Base-by-base conservation (phyloP, 1,284 basidiomycete genomes). In the Austroboletus olivaceoglutinosus region DNA sequence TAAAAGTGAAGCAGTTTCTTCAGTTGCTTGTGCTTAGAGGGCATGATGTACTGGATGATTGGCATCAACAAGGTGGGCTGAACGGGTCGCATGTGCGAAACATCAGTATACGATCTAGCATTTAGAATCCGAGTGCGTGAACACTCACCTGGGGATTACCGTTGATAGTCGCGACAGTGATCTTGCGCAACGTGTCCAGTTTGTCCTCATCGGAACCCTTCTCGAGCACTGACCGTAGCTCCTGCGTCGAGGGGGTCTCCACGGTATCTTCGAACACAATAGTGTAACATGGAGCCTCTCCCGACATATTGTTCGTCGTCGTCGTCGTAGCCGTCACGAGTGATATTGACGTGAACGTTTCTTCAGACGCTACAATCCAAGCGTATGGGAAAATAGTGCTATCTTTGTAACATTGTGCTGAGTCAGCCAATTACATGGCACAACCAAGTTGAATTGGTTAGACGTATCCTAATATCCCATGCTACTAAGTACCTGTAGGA, bases 1-100 rank as follows among this genome's bases (percentile, higher is more conserved):
- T 99, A 99, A 71, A 98, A 98, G 73, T 98, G 94, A 36, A 98
- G 79, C 65, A 98, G 77, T 79, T 99, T 99, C 82, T 99, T 99
- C 68, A 99, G 85, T 61, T 91, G 88, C 78, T 99, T 99, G 77
- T 91, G 95, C 68, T 88, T 86, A 55, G 89, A 93, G 22, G 97
- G 97, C 77, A 99, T 68, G 53, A 67, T 70, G 47, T 70, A 98
- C 82, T 99, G 97, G 62, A 99, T 98, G 72, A 99, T 90, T 18
- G 95, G 93, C 96, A 99, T 99, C 72, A 99, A 83, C 47, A 98
- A 73, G 44, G 83, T 76, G 19, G 94, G 92, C 89, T 97, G 70
- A 21, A 27, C 9, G 21, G 7, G 43, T 27, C 15, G 18, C 23
- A 45, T 21, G 3, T 9, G 38, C 21, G n/a, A 18, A 39, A 22